A percentile compares a stretch with the other conserved stretches of the same genome.
These are phyloP conservation scores for Haplosporangium sp. DNA, from an alignment of 371 early-diverging fungal genomes.

Conservation along the genomic window DNA sequence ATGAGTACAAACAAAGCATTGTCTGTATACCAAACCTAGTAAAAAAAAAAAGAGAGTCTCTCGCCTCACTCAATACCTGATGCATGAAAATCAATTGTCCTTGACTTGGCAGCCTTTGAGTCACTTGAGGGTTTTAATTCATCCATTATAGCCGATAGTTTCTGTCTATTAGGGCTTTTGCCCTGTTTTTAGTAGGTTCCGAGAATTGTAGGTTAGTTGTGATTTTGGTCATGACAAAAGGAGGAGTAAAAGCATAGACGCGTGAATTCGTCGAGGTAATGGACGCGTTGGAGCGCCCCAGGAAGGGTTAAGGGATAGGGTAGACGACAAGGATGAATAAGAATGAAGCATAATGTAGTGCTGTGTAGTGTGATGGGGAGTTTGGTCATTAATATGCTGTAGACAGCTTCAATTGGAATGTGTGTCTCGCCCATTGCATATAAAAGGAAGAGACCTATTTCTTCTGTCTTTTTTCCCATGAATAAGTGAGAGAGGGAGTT, in stretches of 20 bases:
- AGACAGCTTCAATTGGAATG: constrained; percentile 34
- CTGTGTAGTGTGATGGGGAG: too few species aligned
- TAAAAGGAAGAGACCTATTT: neutral
- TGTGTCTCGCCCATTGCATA: neutral
- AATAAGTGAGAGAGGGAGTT: neutral
- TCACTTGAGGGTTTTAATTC: constrained; percentile 45
- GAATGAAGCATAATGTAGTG: constrained; percentile 7
- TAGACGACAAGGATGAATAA: constrained; percentile 24
- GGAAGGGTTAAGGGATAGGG: neutral
- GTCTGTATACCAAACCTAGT: neutral
- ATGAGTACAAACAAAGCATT: constrained; percentile 5
- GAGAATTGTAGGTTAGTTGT: neutral
- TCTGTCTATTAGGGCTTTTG: constrained; percentile 40
- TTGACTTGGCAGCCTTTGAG: constrained; percentile 53
- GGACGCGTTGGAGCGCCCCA: neutral
- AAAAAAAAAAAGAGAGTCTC: neutral
- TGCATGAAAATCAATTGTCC: constrained; percentile 58
- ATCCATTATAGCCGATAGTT: constrained; percentile 47
- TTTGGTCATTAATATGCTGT: constrained; percentile 9
- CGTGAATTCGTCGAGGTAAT: neutral
- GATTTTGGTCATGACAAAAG: neutral
- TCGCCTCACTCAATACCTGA: constrained; percentile 25
- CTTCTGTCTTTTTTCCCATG: neutral
- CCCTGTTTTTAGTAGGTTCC: constrained; percentile 13
- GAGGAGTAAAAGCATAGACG: neutral